A percentile compares a stretch with the other conserved stretches of the same genome.
Conservation (phyloP, 441 rosid species). For the Capsella rubella region DNA sequence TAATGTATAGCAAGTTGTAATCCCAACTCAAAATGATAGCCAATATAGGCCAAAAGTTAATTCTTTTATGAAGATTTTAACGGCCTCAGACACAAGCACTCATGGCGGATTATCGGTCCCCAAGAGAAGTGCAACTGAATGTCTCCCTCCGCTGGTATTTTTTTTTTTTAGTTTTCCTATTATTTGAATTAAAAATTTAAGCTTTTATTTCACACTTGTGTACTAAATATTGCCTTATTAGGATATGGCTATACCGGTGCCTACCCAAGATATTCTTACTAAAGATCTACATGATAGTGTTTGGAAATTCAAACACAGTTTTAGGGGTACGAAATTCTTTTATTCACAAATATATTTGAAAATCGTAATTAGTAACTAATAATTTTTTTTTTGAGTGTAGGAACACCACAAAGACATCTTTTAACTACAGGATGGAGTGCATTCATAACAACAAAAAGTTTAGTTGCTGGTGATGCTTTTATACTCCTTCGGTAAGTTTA, state of each 20-base stretch:
- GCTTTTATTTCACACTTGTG: too few relatives aligned
- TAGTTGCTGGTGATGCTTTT: background rate
- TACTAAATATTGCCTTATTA: background rate
- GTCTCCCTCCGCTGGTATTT: conserved; percentile 49
- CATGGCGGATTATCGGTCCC: conserved; percentile 61
- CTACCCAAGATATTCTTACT: background rate
- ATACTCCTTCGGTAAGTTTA: background rate
- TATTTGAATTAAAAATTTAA: background rate
- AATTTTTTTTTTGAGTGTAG: background rate
- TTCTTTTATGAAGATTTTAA: conserved; percentile 49
- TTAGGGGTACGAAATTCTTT: background rate
- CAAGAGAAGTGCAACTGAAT: conserved; percentile 57
- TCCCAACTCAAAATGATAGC: background rate
- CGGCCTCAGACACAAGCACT: conserved; percentile 59
- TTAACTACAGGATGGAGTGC: background rate
- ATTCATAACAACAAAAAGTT: background rate
- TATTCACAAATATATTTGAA: background rate
- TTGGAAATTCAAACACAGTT: background rate
- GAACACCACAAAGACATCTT: background rate
- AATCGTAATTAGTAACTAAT: background rate
- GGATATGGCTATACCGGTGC: background rate
- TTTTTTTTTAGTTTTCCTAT: background rate
- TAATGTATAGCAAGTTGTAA: background rate
- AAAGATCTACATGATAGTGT: background rate
- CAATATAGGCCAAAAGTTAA: background rate